A percentile compares a stretch with the other conserved stretches of the same genome.
phyloP scores from a whole-genome alignment of 2,329 filamentous ascomycete genomes.

The Cordyceps farinosa region DNA sequence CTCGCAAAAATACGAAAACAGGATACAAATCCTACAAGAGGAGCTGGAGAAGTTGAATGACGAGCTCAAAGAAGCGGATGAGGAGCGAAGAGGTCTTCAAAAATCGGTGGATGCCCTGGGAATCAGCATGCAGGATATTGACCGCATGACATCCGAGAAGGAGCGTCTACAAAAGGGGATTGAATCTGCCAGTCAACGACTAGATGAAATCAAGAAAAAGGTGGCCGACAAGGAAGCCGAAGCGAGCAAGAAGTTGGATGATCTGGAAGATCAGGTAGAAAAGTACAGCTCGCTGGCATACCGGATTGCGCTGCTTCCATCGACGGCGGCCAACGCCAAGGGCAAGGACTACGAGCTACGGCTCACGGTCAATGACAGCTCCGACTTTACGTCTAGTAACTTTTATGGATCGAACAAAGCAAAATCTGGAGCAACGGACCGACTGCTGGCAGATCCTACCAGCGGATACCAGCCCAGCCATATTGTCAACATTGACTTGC shows the following conservation, averaged over 20 bases:
- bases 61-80: slow-evolving; percentile 76
- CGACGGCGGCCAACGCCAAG: slow-evolving; percentile 79
- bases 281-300: slow-evolving; percentile 93
- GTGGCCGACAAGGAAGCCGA: slow-evolving; percentile 86
- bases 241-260: slow-evolving; percentile 79
- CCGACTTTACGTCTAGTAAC: slow-evolving; percentile 69
- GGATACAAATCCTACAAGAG: slow-evolving; percentile 77
- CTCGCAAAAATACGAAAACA: slow-evolving; percentile 81
- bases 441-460: slow-evolving; percentile 74
- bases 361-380: slow-evolving; percentile 73
- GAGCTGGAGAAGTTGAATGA: slow-evolving; percentile 75
- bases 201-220: slow-evolving; percentile 81
- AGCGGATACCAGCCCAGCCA: slow-evolving; percentile 89
- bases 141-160: slow-evolving; percentile 95
- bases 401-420: slow-evolving; percentile 40
- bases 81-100: slow-evolving; percentile 76
- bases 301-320: slow-evolving; percentile 85
- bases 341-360: slow-evolving; percentile 80
- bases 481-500: slow-evolving; percentile 83
- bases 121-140: slow-evolving; percentile 96
- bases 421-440: slow-evolving; percentile 54
- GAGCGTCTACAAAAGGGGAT: slow-evolving; percentile 89
- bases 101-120: slow-evolving; percentile 87
- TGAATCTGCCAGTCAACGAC: slow-evolving; percentile 67
- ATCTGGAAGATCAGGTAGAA: slow-evolving; percentile 86